Conservation (phyloP, 2,329 filamentous ascomycete genomes). For the Lachnellula occidentalis region DNA sequence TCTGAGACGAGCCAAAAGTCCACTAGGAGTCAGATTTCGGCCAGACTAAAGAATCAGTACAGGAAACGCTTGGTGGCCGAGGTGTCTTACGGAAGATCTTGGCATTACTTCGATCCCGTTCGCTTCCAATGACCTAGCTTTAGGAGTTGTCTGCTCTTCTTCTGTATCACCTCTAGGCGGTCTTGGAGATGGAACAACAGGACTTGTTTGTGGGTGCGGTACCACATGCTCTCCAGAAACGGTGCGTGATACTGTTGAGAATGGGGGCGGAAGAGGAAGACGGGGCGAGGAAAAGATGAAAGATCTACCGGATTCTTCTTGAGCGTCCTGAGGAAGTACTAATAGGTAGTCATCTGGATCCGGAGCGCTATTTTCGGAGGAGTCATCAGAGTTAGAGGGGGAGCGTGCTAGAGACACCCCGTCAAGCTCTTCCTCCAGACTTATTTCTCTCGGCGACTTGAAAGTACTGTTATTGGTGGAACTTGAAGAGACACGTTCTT, state of each 20-base stretch:
- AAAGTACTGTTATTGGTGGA: slow-evolving; percentile 17
- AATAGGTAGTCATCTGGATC: not conserved
- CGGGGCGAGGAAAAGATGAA: slow-evolving; percentile 15
- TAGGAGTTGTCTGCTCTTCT: not conserved
- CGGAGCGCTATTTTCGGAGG: not conserved
- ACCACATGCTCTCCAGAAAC: slow-evolving; percentile 8
- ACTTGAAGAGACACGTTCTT: slow-evolving; percentile 20
- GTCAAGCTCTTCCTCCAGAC: slow-evolving; percentile 25
- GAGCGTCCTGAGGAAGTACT: not conserved
- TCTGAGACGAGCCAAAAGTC: slow-evolving; percentile 11
- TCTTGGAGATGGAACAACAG: slow-evolving; percentile 6
- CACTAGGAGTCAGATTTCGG: slow-evolving; percentile 1
- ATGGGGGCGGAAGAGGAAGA: slow-evolving; percentile 27
- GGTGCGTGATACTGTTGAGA: slow-evolving; percentile 23
- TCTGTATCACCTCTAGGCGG: slow-evolving; percentile 5
- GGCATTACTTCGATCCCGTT: not conserved
- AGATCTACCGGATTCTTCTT: not conserved
- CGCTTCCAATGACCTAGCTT: not conserved
- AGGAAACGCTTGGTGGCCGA: not conserved
- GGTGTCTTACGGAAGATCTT: slow-evolving; percentile 7
- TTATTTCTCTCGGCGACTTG: slow-evolving; percentile 13
- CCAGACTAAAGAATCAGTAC: slow-evolving; percentile 4
- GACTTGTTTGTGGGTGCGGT: not conserved
- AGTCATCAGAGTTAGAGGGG: not conserved
- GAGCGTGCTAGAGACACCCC: slow-evolving; percentile 25